These are phyloP conservation scores for Botrytis tulipae DNA, from an alignment of 2,329 filamentous ascomycete species.

Conservation along the genomic window DNA sequence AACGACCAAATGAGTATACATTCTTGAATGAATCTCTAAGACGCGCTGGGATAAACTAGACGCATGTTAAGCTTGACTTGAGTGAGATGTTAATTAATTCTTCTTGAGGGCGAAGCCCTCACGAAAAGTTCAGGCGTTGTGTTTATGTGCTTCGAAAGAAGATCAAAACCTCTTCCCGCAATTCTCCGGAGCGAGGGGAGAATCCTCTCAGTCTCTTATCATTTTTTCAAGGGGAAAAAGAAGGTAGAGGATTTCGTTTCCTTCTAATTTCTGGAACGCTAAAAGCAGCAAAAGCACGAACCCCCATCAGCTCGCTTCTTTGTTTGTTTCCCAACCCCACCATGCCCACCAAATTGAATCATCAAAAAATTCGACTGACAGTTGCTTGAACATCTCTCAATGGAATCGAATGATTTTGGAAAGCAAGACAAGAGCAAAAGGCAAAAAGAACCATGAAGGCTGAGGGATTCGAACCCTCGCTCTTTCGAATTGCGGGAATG, in stretches of 20 bases:
- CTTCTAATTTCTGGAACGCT: background rate
- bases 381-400: background rate
- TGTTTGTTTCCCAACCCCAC: background rate
- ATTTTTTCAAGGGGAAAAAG: too few species aligned
- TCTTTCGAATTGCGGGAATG: slow-evolving; percentile 42
- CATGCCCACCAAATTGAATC: background rate
- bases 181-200: background rate
- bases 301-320: background rate
- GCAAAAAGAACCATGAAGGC: slow-evolving; percentile 41
- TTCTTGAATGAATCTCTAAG: too few species aligned
- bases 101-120: background rate
- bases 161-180: background rate
- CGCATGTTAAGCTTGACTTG: background rate
- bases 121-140: background rate
- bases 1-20: too few species aligned
- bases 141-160: background rate
- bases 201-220: background rate
- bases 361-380: background rate
- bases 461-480: slow-evolving; percentile 53
- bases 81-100: background rate
- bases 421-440: background rate
- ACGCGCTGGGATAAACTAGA: background rate
- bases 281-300: background rate
- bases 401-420: background rate
- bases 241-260: background rate